phyloP scores from a whole-genome alignment of 139 green algal species.

The Protoeuglena noctilucae region DNA sequence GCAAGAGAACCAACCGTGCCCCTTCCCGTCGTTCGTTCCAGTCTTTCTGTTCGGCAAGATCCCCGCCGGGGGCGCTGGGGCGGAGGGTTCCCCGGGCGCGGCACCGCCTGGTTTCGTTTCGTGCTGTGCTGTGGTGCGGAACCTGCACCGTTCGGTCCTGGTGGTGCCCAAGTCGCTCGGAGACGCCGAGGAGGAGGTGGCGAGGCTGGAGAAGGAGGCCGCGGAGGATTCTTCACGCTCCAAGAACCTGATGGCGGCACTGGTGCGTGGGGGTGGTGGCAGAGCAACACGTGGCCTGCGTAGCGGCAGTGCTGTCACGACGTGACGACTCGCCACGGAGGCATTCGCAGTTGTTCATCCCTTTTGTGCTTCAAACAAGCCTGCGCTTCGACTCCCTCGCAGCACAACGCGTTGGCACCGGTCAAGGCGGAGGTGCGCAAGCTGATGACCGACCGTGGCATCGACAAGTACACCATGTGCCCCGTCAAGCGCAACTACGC shows the following conservation, averaged over 20 bases:
- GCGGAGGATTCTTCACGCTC: not conserved
- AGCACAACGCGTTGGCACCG: not conserved
- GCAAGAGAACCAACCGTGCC: not conserved
- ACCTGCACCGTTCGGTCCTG: conserved; percentile 50
- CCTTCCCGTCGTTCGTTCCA: not conserved
- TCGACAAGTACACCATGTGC: conserved; percentile 57
- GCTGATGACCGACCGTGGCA: conserved; percentile 22
- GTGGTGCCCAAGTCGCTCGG: conserved; percentile 51
- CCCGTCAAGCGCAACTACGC: conserved; percentile 79
- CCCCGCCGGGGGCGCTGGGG: not conserved
- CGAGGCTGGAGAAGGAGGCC: conserved; percentile 13
- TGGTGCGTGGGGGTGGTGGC: not conserved
- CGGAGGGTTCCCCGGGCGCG: no score
- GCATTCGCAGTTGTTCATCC: not conserved
- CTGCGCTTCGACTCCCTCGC: not conserved
- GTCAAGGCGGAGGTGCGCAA: conserved; percentile 14
- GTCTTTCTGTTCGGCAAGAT: conserved; percentile 93
- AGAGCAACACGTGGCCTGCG: conserved; percentile 17
- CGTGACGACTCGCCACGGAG: not conserved
- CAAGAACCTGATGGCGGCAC: not conserved
- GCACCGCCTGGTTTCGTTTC: conserved; percentile 16
- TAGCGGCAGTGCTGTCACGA: conserved; percentile 9
- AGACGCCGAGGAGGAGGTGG: conserved; percentile 30
- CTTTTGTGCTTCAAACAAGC: not conserved
- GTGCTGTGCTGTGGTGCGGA: conserved; percentile 40